Evolutionary conservation across 2,329 filamentous ascomycete genomes (phyloP).

Genomic region (Talaromyces piceae): DNA sequence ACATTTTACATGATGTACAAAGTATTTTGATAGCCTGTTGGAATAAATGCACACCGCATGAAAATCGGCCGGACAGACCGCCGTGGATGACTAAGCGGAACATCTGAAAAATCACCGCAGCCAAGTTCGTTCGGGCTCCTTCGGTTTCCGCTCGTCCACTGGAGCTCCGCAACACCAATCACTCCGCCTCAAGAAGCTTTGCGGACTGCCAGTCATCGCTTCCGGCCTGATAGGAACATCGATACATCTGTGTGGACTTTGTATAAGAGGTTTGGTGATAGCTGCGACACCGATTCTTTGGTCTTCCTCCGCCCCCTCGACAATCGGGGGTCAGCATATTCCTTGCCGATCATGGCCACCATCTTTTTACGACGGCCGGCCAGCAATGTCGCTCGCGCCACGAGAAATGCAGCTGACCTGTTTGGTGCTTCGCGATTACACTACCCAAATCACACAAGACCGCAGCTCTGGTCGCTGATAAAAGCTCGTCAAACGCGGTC

Average conservation of each 20-base stretch:
- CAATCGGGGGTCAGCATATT: not conserved
- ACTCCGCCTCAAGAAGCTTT: not conserved
- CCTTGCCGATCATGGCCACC: constrained; percentile 52
- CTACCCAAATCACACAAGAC: constrained; percentile 31
- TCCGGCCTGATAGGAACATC: not conserved
- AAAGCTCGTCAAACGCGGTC: constrained; percentile 27
- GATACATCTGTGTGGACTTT: not conserved
- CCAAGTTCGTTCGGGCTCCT: not conserved
- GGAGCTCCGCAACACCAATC: constrained; percentile 7
- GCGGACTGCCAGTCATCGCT: not conserved
- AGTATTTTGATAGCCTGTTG: too few species aligned
- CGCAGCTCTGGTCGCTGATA: constrained; percentile 32
- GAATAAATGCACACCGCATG: not conserved
- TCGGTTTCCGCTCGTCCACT: constrained; percentile 2
- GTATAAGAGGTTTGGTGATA: not conserved
- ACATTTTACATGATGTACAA: too few species aligned
- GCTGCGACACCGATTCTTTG: not conserved
- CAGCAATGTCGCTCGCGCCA: constrained; percentile 57
- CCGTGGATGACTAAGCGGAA: constrained; percentile 29
- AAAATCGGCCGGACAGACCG: not conserved
- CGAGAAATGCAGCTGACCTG: constrained; percentile 49
- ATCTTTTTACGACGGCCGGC: constrained; percentile 56
- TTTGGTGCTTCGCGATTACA: constrained; percentile 43
- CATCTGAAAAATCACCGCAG: constrained; percentile 22
- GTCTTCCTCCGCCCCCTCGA: not conserved